Conservation (phyloP, 768 basidiomycete genomes). For the Wakefieldia striispora region DNA sequence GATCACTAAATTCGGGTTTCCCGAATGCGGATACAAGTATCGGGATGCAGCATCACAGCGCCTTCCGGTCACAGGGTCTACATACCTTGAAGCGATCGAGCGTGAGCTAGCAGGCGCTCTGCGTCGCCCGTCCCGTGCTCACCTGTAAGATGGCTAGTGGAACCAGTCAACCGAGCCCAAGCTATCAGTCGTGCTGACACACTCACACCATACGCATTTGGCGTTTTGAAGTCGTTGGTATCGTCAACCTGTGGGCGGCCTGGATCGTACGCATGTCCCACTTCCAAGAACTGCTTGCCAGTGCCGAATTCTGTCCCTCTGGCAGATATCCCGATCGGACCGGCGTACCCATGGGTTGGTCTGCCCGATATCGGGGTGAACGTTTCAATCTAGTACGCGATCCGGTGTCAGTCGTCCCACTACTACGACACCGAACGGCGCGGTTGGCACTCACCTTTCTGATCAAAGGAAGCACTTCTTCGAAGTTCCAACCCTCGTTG, state of each 20-base stretch:
- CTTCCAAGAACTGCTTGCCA: conserved; percentile 45
- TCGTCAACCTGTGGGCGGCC: conserved; percentile 44
- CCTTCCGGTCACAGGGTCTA: conserved; percentile 40
- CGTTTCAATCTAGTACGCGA: conserved; percentile 27
- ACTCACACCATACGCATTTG: conserved; percentile 25
- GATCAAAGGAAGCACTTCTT: conserved; percentile 53
- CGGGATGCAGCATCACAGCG: conserved; percentile 33
- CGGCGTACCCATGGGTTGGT: conserved; percentile 34
- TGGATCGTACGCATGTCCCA: conserved; percentile 46
- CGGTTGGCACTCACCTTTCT: conserved; percentile 40
- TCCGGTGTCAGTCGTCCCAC: no score
- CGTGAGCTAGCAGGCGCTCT: background rate
- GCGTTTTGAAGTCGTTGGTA: conserved; percentile 40
- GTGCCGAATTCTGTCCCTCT: conserved; percentile 4
- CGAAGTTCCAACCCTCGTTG: conserved; percentile 62
- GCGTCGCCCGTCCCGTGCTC: background rate
- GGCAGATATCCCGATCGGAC: conserved; percentile 28
- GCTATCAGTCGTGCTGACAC: no score
- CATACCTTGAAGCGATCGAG: conserved; percentile 46
- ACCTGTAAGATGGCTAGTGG: conserved; percentile 17
- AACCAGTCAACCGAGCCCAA: background rate
- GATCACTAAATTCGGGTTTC: conserved; percentile 30
- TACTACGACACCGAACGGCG: no score
- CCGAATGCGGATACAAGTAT: conserved; percentile 35
- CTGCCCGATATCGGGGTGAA: conserved; percentile 28